These are phyloP conservation scores for Toxoplasma gondii DNA, from an alignment of 169 alveolate species.

Conservation along the genomic window DNA sequence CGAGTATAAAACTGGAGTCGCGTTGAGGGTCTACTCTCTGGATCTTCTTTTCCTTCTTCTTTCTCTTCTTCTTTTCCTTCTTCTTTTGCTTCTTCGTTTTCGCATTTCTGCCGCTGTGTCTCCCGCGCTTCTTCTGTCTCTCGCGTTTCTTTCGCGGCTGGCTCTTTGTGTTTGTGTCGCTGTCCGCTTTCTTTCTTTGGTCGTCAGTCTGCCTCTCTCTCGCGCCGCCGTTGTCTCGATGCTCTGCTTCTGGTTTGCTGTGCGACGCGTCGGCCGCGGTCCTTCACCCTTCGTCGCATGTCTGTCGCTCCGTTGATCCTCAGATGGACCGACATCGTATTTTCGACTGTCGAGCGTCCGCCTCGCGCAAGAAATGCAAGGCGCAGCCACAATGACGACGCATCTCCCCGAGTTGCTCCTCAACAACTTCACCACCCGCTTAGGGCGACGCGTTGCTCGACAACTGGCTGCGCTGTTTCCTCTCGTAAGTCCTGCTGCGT, in stretches of 20 bases:
- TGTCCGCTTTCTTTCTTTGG: too few species aligned
- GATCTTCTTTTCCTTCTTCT: neutral
- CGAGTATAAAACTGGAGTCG: neutral
- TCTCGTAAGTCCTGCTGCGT: constrained; percentile 64
- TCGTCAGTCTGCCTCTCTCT: too few species aligned
- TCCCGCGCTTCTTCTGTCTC: too few species aligned
- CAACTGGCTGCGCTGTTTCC: constrained; percentile 97
- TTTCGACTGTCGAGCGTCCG: constrained; percentile 58
- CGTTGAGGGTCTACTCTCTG: neutral
- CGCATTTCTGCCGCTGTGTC: too few species aligned
- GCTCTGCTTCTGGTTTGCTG: too few species aligned
- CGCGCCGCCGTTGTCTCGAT: too few species aligned
- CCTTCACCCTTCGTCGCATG: too few species aligned
- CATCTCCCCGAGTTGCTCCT: constrained; percentile 94
- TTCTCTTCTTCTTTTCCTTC: neutral
- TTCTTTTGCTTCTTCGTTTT: neutral
- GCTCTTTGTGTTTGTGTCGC: neutral
- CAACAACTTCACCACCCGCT: constrained; percentile 95
- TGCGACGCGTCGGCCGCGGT: too few species aligned
- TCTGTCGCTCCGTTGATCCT: neutral
- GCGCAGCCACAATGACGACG: constrained; percentile 55
- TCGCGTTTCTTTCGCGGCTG: neutral
- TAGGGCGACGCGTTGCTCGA: constrained; percentile 98
- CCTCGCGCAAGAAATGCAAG: constrained; percentile 67
- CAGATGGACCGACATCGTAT: constrained; percentile 71